phyloP scores from a whole-genome alignment of 2,329 filamentous ascomycete genomes.

The Scedosporium boydii region DNA sequence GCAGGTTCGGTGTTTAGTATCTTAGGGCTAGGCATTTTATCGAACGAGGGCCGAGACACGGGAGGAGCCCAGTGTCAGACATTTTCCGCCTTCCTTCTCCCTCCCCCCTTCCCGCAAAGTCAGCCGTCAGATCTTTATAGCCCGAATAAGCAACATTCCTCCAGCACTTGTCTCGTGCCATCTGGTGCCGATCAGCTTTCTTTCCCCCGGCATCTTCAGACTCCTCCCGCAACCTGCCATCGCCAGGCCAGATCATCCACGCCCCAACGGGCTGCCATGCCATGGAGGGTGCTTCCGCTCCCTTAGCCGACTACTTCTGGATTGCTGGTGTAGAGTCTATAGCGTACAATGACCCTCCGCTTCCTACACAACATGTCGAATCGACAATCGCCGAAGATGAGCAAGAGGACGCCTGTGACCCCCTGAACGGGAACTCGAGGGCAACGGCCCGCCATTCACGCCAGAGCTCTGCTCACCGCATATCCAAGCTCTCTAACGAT shows the following conservation, averaged over 20 bases:
- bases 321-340: constrained; percentile 63
- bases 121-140: background rate
- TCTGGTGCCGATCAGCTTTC: background rate
- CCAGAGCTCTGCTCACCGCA: constrained; percentile 48
- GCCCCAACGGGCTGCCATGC: constrained; percentile 1
- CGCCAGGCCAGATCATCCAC: background rate
- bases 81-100: background rate
- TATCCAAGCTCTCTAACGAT: constrained; percentile 44
- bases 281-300: constrained; percentile 54
- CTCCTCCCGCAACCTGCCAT: no score
- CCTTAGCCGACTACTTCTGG: constrained; percentile 68
- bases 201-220: background rate
- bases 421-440: constrained; percentile 21
- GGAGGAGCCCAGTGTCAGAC: background rate
- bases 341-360: constrained; percentile 48
- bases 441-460: constrained; percentile 47
- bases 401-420: constrained; percentile 31
- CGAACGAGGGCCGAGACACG: background rate
- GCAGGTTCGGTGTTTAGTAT: background rate
- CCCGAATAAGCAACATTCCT: background rate
- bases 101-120: background rate
- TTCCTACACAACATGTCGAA: constrained; percentile 27
- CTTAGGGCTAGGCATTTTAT: background rate
- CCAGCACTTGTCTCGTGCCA: background rate
- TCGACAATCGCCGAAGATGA: constrained; percentile 57